phyloP scores from a whole-genome alignment of 106 monocot species.

The Platanthera guangdongensis region DNA sequence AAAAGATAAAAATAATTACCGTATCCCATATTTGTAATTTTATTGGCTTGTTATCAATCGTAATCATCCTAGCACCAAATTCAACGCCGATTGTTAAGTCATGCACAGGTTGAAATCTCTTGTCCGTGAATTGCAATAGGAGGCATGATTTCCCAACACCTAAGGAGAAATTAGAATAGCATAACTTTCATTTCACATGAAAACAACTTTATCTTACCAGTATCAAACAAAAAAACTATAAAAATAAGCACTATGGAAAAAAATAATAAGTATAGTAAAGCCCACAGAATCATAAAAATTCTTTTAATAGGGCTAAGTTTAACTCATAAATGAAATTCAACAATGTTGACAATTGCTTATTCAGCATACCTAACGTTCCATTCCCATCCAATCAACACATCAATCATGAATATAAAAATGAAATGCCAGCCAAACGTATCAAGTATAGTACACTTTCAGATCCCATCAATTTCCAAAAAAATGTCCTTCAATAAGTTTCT shows the following conservation, averaged over 20 bases:
- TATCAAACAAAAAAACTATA: not conserved
- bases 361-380: too few relatives aligned
- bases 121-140: conserved; percentile 89
- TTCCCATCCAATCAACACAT: too few relatives aligned
- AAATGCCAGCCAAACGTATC: too few relatives aligned
- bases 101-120: conserved; percentile 90
- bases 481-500: too few relatives aligned
- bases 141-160: conserved; percentile 98
- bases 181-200: not conserved
- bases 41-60: conserved; percentile 83
- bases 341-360: too few relatives aligned
- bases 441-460: too few relatives aligned
- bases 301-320: not conserved
- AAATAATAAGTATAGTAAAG: not conserved
- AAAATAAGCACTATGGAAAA: not conserved
- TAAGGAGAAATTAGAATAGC: conserved; percentile 11
- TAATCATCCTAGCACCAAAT: conserved; percentile 88
- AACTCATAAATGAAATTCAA: too few relatives aligned
- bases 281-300: not conserved
- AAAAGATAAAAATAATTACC: conserved; percentile 22
- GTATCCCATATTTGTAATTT: conserved; percentile 99
- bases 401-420: too few relatives aligned
- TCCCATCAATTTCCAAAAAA: too few relatives aligned
- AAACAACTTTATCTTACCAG: not conserved
- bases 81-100: conserved; percentile 95